Percentiles rank a stretch among this genome's conserved stretches.
Conservation (phyloP, 441 rosid species). For the Adansonia grandidieri region DNA sequence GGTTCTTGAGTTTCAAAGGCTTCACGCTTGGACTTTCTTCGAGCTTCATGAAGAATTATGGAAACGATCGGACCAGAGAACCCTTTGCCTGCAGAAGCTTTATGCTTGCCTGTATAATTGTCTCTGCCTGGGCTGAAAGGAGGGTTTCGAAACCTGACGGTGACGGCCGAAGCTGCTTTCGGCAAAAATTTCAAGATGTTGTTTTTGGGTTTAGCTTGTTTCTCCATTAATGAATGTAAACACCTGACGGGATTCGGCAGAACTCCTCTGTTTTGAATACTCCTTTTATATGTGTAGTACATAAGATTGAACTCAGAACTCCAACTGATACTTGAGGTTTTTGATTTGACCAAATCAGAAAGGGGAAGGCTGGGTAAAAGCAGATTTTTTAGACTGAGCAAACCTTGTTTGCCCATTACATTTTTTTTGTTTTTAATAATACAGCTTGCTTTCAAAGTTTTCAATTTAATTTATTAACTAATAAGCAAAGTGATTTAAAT, state of each 20-base stretch:
- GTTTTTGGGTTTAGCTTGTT: slow-evolving; percentile 44
- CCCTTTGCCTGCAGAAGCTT: slow-evolving; percentile 38
- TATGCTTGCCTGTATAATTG: slow-evolving; percentile 28
- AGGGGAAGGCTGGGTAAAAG: slow-evolving; percentile 27
- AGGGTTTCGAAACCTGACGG: slow-evolving; percentile 53
- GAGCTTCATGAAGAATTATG: slow-evolving; percentile 62
- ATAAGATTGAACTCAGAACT: background rate
- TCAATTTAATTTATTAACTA: background rate
- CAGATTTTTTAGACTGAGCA: slow-evolving; percentile 17
- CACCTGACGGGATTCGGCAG: slow-evolving; percentile 64
- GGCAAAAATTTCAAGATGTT: slow-evolving; percentile 65
- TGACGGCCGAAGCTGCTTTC: slow-evolving; percentile 56
- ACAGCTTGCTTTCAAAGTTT: slow-evolving; percentile 17
- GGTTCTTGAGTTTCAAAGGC: slow-evolving; percentile 58
- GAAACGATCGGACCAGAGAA: slow-evolving; percentile 72
- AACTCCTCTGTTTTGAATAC: slow-evolving; percentile 20
- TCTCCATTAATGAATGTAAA: slow-evolving; percentile 44
- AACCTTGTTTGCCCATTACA: background rate
- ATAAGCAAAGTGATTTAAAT: background rate
- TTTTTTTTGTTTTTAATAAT: no score
- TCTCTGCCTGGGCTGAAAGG: slow-evolving; percentile 73
- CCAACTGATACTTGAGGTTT: background rate
- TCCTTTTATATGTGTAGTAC: background rate
- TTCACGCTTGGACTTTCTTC: slow-evolving; percentile 47
- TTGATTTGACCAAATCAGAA: slow-evolving; percentile 22